phyloP scores from a whole-genome alignment of 768 basidiomycete genomes.

The Rhizopogon roseolus region DNA sequence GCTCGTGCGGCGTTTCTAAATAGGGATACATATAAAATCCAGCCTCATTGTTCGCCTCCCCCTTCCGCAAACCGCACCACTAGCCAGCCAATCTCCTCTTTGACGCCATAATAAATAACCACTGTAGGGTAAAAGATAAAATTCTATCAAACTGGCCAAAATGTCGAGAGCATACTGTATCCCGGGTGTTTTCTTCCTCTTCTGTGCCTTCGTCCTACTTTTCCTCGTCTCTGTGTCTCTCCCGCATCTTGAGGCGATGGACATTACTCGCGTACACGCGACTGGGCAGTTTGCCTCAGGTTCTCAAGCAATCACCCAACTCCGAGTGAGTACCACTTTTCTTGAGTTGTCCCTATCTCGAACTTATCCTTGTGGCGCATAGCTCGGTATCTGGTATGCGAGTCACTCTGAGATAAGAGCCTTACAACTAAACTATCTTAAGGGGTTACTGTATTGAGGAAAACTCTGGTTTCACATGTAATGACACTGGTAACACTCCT shows the following conservation, averaged over 20 bases:
- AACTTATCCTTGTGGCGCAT: conserved; percentile 1
- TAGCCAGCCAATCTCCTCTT: not conserved
- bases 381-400: conserved; percentile 74
- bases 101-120: not conserved
- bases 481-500: conserved; percentile 33
- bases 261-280: conserved; percentile 59
- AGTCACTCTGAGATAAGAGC: not conserved
- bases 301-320: conserved; percentile 31
- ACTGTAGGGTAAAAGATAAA: not conserved
- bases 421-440: conserved; percentile 6
- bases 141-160: not conserved
- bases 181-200: conserved; percentile 52
- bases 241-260: conserved; percentile 62
- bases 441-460: conserved; percentile 64
- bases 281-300: conserved; percentile 21
- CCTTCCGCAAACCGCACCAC: not conserved
- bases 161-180: conserved; percentile 56
- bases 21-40: not conserved
- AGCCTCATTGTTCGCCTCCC: not conserved
- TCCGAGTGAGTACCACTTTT: conserved; percentile 44
- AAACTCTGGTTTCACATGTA: conserved; percentile 36
- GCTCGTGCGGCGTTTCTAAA: not conserved
- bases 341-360: not conserved
- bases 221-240: conserved; percentile 69
- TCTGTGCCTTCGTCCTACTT: conserved; percentile 59